phyloP scores from a whole-genome alignment of 805 yeast species.

The Pichia pseudocactophila region DNA sequence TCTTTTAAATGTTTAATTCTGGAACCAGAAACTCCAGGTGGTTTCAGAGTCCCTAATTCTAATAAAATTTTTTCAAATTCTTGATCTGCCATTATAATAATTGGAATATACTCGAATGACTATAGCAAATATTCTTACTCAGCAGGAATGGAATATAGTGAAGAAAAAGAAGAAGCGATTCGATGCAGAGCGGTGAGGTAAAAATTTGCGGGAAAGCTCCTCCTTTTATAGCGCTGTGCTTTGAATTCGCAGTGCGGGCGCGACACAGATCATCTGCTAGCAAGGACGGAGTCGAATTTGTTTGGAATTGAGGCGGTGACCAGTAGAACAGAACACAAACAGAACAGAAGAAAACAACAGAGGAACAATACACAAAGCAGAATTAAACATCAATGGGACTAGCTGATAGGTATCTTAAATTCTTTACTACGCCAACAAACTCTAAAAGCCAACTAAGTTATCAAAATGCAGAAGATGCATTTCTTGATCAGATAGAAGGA shows the following conservation, averaged over 20 bases:
- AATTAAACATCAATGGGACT: too few species aligned
- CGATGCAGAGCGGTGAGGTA: too few species aligned
- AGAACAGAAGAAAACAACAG: too few species aligned
- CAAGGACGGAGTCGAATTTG: too few species aligned
- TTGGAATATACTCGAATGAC: not conserved
- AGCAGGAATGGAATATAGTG: too few species aligned
- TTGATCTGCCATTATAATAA: conserved; percentile 32
- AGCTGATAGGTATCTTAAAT: too few species aligned
- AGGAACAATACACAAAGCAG: too few species aligned
- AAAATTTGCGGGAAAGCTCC: not conserved
- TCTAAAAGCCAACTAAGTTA: conserved; percentile 3
- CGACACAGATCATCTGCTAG: too few species aligned
- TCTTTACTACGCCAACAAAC: not conserved
- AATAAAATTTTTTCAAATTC: conserved; percentile 40
- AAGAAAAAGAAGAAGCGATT: too few species aligned
- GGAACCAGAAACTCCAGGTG: conserved; percentile 93
- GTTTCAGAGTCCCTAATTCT: conserved; percentile 49
- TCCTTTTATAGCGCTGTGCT: not conserved
- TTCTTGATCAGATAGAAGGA: conserved; percentile 18
- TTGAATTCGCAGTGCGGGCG: too few species aligned
- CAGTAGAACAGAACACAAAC: too few species aligned
- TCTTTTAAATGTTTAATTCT: conserved; percentile 83
- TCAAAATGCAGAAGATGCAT: conserved; percentile 13
- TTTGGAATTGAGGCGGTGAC: too few species aligned
- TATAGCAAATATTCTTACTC: not conserved